Percentiles rank a stretch among this genome's conserved stretches.
Evolutionary conservation across 2,329 filamentous ascomycete genomes (phyloP).

Genomic region (Trichoderma atroviride): DNA sequence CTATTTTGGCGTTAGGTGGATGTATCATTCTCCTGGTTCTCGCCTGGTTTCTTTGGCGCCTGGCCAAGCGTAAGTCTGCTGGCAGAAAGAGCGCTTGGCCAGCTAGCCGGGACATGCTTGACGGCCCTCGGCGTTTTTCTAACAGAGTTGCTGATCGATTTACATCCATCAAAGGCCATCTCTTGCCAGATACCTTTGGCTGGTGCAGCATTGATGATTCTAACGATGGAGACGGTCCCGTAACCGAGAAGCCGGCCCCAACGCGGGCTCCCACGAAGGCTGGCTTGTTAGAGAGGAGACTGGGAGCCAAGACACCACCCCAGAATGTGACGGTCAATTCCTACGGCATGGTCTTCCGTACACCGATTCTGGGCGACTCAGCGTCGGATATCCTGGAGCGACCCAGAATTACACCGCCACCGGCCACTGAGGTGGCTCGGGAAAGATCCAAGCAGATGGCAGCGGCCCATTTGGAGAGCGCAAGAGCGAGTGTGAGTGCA

Average conservation of each 20-base stretch:
- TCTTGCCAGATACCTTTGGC: background rate
- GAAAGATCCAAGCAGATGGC: conserved; percentile 21
- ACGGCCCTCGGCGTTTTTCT: background rate
- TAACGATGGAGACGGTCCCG: background rate
- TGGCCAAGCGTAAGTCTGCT: conserved; percentile 27
- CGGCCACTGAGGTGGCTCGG: conserved; percentile 21
- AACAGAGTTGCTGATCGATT: conserved; percentile 29
- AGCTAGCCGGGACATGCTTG: background rate
- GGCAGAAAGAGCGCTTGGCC: conserved; percentile 14
- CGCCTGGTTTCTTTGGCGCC: conserved; percentile 49
- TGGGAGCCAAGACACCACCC: background rate
- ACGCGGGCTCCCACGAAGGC: background rate
- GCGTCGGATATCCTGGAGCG: conserved; percentile 15
- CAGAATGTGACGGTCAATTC: conserved; percentile 20
- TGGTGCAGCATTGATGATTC: conserved; percentile 41
- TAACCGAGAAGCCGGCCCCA: background rate
- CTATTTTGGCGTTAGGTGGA: conserved; percentile 37
- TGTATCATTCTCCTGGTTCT: conserved; percentile 51
- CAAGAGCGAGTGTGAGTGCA: background rate
- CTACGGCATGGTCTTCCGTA: conserved; percentile 22
- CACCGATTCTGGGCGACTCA: conserved; percentile 9
- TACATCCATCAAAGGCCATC: conserved; percentile 39
- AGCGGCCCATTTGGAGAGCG: conserved; percentile 25
- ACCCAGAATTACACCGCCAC: conserved; percentile 25
- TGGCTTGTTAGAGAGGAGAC: background rate